Evolutionary conservation across 352 stramenopile genomes (phyloP), one percentile per base, ranked within the genome.

Genomic region (Phytophthora pluvialis): DNA sequence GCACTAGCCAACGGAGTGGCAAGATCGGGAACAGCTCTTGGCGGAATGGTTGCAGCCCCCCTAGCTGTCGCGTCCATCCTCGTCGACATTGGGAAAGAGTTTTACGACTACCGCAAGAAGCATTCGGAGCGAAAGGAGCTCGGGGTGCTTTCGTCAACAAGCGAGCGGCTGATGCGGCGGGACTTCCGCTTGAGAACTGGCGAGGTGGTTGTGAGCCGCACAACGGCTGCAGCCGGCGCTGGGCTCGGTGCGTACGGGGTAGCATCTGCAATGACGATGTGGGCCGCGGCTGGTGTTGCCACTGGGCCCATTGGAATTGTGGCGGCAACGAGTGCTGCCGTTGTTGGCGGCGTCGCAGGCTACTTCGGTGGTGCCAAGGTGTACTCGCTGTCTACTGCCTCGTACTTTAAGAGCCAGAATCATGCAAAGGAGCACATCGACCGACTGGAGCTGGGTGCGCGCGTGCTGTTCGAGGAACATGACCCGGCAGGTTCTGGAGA

Each of bases 391-490:
- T 92, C 88, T 47, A 94, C 87, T 9, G 55, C 75, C 13, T 79
- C 73, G 12, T 93, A 95, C 33, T 95, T 95, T 35, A 79, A 79
- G 33, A 89, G 68, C 33, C 83, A 93, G 35, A 77, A 81, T 46
- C 76, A 88, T 29, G 85, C 87, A 12, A 91, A 80, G 36, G 87
- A 93, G 43, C 83, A 95, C 45, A 94, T 95, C 40, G 85, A 95
- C 46, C 73, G 83, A 3, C 57, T 95, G 5, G 85, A 94, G 47
- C 57, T 94, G 13, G 87, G 87, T 10, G 85, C 87, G 12, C 81
- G 86, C 12, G 84, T 95, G n/a, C 67, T 95, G 44, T 95, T 95
- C 38, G 89, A 90, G 58, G 86, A 95, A 63, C 87, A 89, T 60
- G 87, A 95, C 40, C 78, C 75, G 0, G 57, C 53, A 13, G 82